phyloP scores from a whole-genome alignment of 2,329 filamentous ascomycete species.

The Microdochium nivale region DNA sequence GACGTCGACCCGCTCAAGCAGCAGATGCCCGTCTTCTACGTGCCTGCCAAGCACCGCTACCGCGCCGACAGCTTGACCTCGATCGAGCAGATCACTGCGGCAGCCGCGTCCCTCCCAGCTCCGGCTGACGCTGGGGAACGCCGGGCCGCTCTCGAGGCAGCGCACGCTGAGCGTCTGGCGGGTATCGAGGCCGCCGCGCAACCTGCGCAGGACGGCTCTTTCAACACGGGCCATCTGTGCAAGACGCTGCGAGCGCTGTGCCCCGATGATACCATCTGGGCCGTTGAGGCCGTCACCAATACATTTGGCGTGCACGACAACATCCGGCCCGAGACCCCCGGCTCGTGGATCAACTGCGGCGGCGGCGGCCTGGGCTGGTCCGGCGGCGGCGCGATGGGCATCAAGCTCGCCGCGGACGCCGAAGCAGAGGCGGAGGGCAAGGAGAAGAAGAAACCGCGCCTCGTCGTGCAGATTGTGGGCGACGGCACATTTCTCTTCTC shows the following conservation, averaged over 20 bases:
- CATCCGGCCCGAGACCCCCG: slow-evolving; percentile 57
- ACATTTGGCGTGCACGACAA: slow-evolving; percentile 61
- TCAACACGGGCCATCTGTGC: neutral
- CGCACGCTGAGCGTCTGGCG: slow-evolving; percentile 9
- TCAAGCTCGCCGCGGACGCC: slow-evolving; percentile 59
- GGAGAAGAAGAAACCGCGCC: slow-evolving; percentile 18
- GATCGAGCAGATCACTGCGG: slow-evolving; percentile 19
- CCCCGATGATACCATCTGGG: slow-evolving; percentile 52
- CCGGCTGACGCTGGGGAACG: neutral
- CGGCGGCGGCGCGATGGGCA: slow-evolving; percentile 65
- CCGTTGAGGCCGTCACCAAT: slow-evolving; percentile 71
- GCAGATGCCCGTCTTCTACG: slow-evolving; percentile 50
- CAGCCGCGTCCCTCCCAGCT: slow-evolving; percentile 8
- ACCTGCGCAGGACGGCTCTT: neutral
- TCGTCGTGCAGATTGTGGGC: slow-evolving; percentile 40
- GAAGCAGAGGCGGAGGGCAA: slow-evolving; percentile 34
- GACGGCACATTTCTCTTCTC: slow-evolving; percentile 41
- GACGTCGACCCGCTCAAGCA: slow-evolving; percentile 60
- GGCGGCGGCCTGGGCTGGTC: slow-evolving; percentile 76
- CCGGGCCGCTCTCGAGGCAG: slow-evolving; percentile 3
- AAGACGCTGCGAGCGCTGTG: neutral
- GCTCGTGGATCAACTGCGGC: slow-evolving; percentile 74
- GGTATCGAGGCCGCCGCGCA: slow-evolving; percentile 6
- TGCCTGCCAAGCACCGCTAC: slow-evolving; percentile 41
- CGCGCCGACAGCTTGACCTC: slow-evolving; percentile 39